Conservation (phyloP, 2,329 filamentous ascomycete species). For the Trichoderma arundinaceum region DNA sequence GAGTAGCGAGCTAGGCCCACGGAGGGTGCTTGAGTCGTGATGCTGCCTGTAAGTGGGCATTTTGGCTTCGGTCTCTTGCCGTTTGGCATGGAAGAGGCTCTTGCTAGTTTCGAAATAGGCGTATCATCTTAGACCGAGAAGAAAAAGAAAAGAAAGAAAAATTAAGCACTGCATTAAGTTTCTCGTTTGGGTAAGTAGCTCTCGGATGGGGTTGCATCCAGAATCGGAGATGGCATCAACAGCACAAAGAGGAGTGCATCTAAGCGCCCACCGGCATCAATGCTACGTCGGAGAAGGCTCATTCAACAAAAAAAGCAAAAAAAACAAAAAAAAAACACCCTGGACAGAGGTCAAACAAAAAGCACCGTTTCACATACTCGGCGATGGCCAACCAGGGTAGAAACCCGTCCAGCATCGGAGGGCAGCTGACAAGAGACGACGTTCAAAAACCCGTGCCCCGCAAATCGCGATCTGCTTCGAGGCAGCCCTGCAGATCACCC, state of each 20-base stretch:
- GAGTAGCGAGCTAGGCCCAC: slow-evolving; percentile 14
- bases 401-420: slow-evolving; percentile 13
- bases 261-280: slow-evolving; percentile 10
- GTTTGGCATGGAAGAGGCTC: neutral
- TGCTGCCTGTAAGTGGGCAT: neutral
- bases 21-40: slow-evolving; percentile 25
- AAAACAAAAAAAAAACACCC: neutral
- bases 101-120: slow-evolving; percentile 9
- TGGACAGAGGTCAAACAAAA: neutral
- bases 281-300: neutral
- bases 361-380: slow-evolving; percentile 4
- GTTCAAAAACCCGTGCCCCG: slow-evolving; percentile 13
- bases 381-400: slow-evolving; percentile 4
- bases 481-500: slow-evolving; percentile 29
- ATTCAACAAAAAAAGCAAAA: neutral
- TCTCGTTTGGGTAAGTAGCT: neutral
- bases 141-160: neutral
- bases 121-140: neutral
- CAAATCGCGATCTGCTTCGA: slow-evolving; percentile 31
- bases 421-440: slow-evolving; percentile 21
- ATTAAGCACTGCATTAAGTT: neutral
- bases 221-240: neutral
- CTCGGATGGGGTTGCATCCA: slow-evolving; percentile 4
- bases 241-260: slow-evolving; percentile 2
- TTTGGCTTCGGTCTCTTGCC: slow-evolving; percentile 9